These are phyloP conservation scores for Cyclospora cayetanensis DNA, from an alignment of 169 alveolate species.

Conservation along the genomic window DNA sequence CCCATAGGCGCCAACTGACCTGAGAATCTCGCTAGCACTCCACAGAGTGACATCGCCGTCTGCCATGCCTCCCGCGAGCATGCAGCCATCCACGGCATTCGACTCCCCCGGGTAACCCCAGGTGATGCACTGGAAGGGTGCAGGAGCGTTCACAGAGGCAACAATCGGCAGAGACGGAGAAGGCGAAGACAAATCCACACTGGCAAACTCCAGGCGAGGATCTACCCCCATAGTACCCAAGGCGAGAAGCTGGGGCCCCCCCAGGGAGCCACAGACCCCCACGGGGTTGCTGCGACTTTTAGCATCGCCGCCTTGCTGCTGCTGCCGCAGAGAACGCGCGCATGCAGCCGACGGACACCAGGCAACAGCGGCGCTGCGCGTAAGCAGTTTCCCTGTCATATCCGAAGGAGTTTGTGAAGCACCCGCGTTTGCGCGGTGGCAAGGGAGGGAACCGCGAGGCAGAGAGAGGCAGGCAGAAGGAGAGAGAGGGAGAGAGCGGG, in stretches of 20 bases:
- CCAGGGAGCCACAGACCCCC: not conserved
- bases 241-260: slow-evolving; percentile 63
- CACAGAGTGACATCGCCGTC: slow-evolving; percentile 72
- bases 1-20: not conserved
- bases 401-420: too few relatives aligned
- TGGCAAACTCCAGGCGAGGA: slow-evolving; percentile 63
- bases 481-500: too few relatives aligned
- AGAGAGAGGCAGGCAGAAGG: too few relatives aligned
- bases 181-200: slow-evolving; percentile 52
- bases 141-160: slow-evolving; percentile 24
- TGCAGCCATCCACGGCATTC: not conserved
- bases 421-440: too few relatives aligned
- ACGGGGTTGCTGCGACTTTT: slow-evolving; percentile 3
- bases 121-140: slow-evolving; percentile 70
- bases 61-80: slow-evolving; percentile 73
- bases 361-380: slow-evolving; percentile 65
- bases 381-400: slow-evolving; percentile 49
- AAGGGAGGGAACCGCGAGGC: not conserved
- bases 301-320: slow-evolving; percentile 17
- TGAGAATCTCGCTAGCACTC: slow-evolving; percentile 56
- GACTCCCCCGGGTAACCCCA: slow-evolving; percentile 12
- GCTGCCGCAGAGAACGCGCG: not conserved
- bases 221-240: slow-evolving; percentile 72
- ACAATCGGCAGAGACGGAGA: slow-evolving; percentile 23
- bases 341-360: slow-evolving; percentile 65